phyloP scores from a whole-genome alignment of 78 protist genomes.

The Monocercomonoides exilis region DNA sequence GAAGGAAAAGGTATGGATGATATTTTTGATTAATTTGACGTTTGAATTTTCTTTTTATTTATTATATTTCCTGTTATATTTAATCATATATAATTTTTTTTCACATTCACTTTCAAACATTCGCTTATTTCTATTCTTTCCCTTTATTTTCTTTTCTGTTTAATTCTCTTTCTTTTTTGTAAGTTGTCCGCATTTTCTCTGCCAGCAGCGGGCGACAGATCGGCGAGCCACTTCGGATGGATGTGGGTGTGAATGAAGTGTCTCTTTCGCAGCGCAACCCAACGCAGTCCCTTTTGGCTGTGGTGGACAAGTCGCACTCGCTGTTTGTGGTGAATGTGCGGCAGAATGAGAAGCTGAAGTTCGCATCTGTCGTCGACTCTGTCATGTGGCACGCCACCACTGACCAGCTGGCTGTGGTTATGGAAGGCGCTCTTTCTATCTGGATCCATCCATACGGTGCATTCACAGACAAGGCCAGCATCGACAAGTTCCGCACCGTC shows the following conservation, averaged over 20 bases:
- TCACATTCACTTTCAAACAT: no score
- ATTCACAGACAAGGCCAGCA: neutral
- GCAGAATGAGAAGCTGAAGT: neutral
- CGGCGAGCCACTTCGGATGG: neutral
- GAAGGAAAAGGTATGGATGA: no score
- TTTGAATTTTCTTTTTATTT: no score
- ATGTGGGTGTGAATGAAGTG: neutral
- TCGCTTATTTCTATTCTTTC: no score
- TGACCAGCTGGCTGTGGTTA: neutral
- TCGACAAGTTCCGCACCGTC: neutral
- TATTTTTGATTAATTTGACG: no score
- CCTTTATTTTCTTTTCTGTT: no score
- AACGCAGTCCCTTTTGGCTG: neutral
- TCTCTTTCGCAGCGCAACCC: neutral
- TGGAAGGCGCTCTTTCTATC: neutral
- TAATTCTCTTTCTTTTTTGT: no score
- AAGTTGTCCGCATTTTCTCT: neutral
- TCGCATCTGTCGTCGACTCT: neutral
- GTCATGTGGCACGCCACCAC: neutral
- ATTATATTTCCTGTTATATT: no score
- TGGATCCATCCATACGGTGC: neutral
- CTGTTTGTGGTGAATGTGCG: neutral
- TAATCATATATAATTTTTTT: no score
- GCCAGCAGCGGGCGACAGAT: neutral
- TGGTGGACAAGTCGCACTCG: slow-evolving; percentile 1